Base-by-base conservation (phyloP, 1,284 basidiomycete species). In the Tausonia pullulans region DNA sequence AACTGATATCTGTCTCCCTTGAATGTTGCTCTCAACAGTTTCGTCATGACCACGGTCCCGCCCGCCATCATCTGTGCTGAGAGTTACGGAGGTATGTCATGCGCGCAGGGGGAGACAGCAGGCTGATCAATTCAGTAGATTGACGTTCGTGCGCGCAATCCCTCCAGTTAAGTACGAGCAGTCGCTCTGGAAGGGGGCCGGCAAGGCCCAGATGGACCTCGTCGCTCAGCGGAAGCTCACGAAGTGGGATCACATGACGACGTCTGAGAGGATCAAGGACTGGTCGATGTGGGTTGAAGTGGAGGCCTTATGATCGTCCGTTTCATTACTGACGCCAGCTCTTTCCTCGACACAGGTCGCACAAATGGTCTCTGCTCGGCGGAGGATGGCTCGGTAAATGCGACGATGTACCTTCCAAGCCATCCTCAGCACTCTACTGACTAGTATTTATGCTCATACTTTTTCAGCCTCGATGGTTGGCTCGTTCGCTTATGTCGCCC, bases 341-440 rank as follows among this genome's bases (percentile, higher is more conserved):
- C 60, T 61, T 44, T 7, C 7, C 43, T 43, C 4, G 5, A 43
- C 41, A 4, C 43, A 63, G 57, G 14, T 39, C 60, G 39, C 51
- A 60, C n/a, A 40, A 64, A 13, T 64, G 56, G 48, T 53, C 63
- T 5, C 9, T 64, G 4, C 51, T 64, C 3, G 56, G 56, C 44
- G 58, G 50, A 44, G 58, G 50, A n/a, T 64, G 63, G 63, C 41
- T 52, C 40, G 63, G 63, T 64, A n/a, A 41, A 58, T 64, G 27
- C 27, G 27, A 27, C 27, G 27, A 27, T 11, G 41, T 16, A 13
- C 5, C n/a, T 5, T 52, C 1, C 8, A 10, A 40, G 9, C 4
- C 41, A 27, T 44, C 53, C 60, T 41, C 41, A 11, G 43, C 2
- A 46, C 13, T 46, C 8, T 8, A 9, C 9, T n/a, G 43, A 16